A percentile compares a stretch with the other conserved stretches of the same genome.
These are phyloP conservation scores for Cladosporium sp. DNA, from an alignment of 2,329 filamentous ascomycete species.

Conservation along the genomic window DNA sequence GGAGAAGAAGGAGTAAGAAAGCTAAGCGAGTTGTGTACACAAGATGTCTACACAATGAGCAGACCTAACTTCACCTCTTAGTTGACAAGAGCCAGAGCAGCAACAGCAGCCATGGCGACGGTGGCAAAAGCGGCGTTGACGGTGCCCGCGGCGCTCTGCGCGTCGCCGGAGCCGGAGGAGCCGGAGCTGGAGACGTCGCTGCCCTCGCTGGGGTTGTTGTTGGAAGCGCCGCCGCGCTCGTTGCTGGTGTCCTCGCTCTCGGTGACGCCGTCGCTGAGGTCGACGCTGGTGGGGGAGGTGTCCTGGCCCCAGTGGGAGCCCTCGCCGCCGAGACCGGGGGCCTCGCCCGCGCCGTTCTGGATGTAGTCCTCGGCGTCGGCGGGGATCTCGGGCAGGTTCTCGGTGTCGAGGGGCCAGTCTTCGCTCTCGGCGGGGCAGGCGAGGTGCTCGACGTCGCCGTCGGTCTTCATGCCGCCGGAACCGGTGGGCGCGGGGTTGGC, in stretches of 20 bases:
- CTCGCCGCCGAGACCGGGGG: slow-evolving; percentile 50
- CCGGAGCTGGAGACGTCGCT: slow-evolving; percentile 18
- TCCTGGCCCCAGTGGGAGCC: slow-evolving; percentile 46
- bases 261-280: slow-evolving; percentile 33
- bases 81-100: slow-evolving; percentile 5
- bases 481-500: slow-evolving; percentile 51
- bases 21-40: too few species aligned
- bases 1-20: too few species aligned
- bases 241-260: slow-evolving; percentile 23
- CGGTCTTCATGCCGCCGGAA: slow-evolving; percentile 54
- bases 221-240: background rate
- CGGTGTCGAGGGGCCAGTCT: slow-evolving; percentile 54
- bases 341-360: slow-evolving; percentile 53
- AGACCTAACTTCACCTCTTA: background rate
- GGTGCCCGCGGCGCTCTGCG: background rate
- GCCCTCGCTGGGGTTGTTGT: slow-evolving; percentile 14
- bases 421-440: slow-evolving; percentile 51
- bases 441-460: slow-evolving; percentile 39
- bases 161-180: background rate
- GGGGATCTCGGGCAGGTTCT: slow-evolving; percentile 53
- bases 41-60: too few species aligned
- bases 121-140: slow-evolving; percentile 5
- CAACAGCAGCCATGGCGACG: slow-evolving; percentile 6
- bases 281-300: slow-evolving; percentile 44
- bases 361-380: slow-evolving; percentile 52